phyloP scores from a whole-genome alignment of 129 eudicot genomes.

The Pseudognaphalium luteoalbum region DNA sequence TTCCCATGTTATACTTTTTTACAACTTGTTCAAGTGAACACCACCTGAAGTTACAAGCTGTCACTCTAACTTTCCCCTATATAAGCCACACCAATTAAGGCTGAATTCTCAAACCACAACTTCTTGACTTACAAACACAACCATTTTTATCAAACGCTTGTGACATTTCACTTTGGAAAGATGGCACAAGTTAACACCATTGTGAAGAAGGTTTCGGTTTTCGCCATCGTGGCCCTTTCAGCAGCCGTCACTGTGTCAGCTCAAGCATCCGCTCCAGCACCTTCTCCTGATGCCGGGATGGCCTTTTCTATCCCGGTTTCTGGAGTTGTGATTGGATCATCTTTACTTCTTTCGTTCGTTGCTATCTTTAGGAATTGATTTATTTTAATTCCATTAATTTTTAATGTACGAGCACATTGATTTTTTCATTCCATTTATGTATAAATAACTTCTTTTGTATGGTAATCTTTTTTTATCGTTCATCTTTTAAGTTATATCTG shows the following conservation, averaged over 20 bases:
- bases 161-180: not conserved
- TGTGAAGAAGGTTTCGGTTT: not conserved
- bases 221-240: not conserved
- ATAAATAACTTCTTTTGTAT: no score
- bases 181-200: constrained; percentile 4
- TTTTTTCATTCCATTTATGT: no score
- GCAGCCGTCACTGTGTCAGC: not conserved
- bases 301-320: not conserved
- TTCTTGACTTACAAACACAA: not conserved
- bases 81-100: not conserved
- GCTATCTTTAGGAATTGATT: not conserved
- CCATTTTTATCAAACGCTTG: not conserved
- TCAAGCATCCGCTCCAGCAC: not conserved
- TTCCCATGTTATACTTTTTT: not conserved
- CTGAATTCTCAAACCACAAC: not conserved
- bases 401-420: not conserved
- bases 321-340: not conserved
- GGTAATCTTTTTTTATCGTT: no score
- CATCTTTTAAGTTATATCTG: no score
- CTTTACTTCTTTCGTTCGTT: not conserved
- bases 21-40: not conserved
- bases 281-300: not conserved
- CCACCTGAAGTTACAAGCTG: not conserved
- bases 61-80: not conserved
- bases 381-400: no score